phyloP scores from a whole-genome alignment of 2,329 filamentous ascomycete species.

The Arthrocladium fulminans region DNA sequence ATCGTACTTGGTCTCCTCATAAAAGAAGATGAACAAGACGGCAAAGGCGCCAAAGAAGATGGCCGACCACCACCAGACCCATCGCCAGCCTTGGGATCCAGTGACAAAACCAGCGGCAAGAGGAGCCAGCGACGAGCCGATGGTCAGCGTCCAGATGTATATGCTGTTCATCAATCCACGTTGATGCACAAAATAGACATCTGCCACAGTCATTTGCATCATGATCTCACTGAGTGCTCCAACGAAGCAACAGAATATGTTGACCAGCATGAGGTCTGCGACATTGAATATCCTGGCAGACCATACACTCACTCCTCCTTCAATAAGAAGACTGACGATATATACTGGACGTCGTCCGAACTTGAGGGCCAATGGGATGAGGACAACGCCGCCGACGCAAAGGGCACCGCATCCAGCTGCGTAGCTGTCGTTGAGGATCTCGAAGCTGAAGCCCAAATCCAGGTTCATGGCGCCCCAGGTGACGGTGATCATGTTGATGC shows the following conservation, averaged over 20 bases:
- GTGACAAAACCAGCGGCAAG: slow-evolving; percentile 35
- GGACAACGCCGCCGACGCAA: slow-evolving; percentile 34
- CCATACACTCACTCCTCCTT: slow-evolving; percentile 35
- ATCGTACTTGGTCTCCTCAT: slow-evolving; percentile 35
- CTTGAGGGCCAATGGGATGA: slow-evolving; percentile 41
- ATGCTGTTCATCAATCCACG: slow-evolving; percentile 40
- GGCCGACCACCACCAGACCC: slow-evolving; percentile 41
- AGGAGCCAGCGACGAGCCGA: slow-evolving; percentile 31
- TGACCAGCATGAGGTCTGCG: slow-evolving; percentile 37
- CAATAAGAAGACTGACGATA: slow-evolving; percentile 33
- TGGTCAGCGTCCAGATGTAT: slow-evolving; percentile 32
- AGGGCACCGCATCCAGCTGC: slow-evolving; percentile 38
- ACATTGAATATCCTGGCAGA: slow-evolving; percentile 34
- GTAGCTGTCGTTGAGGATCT: slow-evolving; percentile 37
- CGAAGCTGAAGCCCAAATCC: slow-evolving; percentile 37
- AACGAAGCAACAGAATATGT: slow-evolving; percentile 36
- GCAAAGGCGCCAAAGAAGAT: slow-evolving; percentile 34
- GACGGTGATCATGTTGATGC: slow-evolving; percentile 32
- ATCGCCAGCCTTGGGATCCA: slow-evolving; percentile 40
- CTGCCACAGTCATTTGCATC: slow-evolving; percentile 41
- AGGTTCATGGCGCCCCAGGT: slow-evolving; percentile 37
- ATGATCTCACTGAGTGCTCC: slow-evolving; percentile 38
- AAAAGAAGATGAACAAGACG: slow-evolving; percentile 36
- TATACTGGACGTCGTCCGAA: slow-evolving; percentile 41
- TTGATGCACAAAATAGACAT: slow-evolving; percentile 43